Conservation (phyloP, 139 green algal genomes). For the Tetradesmus obliquus region DNA sequence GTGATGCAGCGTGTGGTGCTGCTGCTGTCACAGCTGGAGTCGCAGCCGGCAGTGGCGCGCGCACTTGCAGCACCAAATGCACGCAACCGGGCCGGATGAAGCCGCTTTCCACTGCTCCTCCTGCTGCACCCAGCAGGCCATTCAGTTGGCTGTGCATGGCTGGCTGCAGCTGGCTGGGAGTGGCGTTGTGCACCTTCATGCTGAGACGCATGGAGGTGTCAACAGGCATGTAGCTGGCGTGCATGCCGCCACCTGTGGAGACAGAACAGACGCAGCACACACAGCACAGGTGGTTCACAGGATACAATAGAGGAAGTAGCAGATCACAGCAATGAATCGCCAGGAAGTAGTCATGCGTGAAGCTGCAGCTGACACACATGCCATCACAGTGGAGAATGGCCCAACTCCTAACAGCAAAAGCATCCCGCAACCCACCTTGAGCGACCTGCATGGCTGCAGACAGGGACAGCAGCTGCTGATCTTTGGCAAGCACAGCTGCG, state of each 20-base stretch:
- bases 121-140: neutral
- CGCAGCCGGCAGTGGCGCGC: neutral
- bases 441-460: conserved; percentile 2
- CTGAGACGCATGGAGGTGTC: conserved; percentile 49
- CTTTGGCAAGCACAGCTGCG: neutral
- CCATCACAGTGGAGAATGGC: neutral
- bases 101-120: conserved; percentile 19
- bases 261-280: conserved; percentile 11
- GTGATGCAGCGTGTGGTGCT: neutral
- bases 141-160: conserved; percentile 30
- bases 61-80: conserved; percentile 30
- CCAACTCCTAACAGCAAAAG: conserved; percentile 41
- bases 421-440: conserved; percentile 10
- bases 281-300: too few relatives aligned
- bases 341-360: too few relatives aligned
- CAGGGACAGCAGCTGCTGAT: neutral
- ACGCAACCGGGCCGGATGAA: conserved; percentile 42
- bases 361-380: too few relatives aligned
- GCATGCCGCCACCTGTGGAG: neutral
- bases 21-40: neutral
- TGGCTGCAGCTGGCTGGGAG: conserved; percentile 19
- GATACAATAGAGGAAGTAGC: too few relatives aligned
- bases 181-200: conserved; percentile 37
- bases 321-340: too few relatives aligned
- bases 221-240: conserved; percentile 9